Evolutionary conservation across 2,329 filamentous ascomycete species (phyloP), one percentile per base, ranked within the genome.

Genomic region (Sporothrix dimorphospora): DNA sequence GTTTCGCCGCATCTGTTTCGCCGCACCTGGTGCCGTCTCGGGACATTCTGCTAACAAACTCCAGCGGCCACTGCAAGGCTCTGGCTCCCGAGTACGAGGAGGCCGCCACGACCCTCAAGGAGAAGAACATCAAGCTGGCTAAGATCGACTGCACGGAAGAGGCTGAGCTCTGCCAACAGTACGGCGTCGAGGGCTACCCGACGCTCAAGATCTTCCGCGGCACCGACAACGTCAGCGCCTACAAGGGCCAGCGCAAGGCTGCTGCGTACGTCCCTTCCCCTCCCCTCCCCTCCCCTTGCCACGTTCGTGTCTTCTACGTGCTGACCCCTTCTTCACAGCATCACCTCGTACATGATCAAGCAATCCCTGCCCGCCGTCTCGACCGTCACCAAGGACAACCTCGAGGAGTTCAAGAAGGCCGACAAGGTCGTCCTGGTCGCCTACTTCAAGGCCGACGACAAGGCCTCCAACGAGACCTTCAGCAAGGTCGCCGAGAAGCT

Each of bases 201-300:
- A 99, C 96, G 77, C 90, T 99, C 81, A 99, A 98, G 91, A 90
- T 99, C 84, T 99, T 99, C 94, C 94, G 95, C 79, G 95, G 96
- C 78, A 83, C 85, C 57, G 93, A 98, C 12, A 93, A 92, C 81
- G 84, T 93, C 81, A 86, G 89, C 76, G 91, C 94, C 75, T 99
- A 99, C 85, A 86, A 87, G 78, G 96, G 96, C 80, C 91, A 94
- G 83, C 90, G 96, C 82, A 97, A 98, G 87, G 91, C 94, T 76
- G 90, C 89, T 82, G 87, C 86, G 88, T 90, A 83, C 83, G 88
- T 85, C 34, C 59, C n/a, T n/a, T n/a, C n/a, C n/a, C n/a, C n/a
- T n/a, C n/a, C n/a, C n/a, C n/a, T n/a, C n/a, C 51, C 11, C 21
- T 19, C 45, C 21, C 19, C 14, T 14, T 21, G 7, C 21, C 16